A percentile compares a stretch with the other conserved stretches of the same genome.
Conservation (phyloP, 805 yeast genomes). For the Candida ortonii region DNA sequence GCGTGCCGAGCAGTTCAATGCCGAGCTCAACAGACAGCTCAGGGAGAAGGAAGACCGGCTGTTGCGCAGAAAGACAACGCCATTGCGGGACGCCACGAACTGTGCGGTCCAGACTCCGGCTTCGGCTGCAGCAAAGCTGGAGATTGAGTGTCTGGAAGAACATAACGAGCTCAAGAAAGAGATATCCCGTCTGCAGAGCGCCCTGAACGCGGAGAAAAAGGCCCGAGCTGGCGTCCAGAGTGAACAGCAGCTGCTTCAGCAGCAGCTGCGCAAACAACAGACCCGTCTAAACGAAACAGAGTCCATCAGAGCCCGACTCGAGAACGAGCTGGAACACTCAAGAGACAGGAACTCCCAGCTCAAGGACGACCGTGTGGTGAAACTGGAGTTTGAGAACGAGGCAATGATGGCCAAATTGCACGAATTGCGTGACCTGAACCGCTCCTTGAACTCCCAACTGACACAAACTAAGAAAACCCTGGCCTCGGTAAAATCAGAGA, state of each 20-base stretch:
- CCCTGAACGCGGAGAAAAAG: conserved; percentile 5
- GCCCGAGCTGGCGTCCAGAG: conserved; percentile 2
- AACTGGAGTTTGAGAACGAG: conserved; percentile 5
- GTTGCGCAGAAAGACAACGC: conserved; percentile 9
- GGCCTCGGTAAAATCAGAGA: background rate
- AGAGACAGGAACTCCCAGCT: background rate
- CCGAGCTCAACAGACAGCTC: conserved; percentile 17
- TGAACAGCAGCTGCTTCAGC: background rate
- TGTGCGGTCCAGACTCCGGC: background rate
- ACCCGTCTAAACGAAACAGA: background rate
- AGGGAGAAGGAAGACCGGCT: conserved; percentile 20
- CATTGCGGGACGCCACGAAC: conserved; percentile 1
- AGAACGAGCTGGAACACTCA: background rate
- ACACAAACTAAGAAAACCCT: background rate
- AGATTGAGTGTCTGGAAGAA: conserved; percentile 9
- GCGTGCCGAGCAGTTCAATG: conserved; percentile 16
- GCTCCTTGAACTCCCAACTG: background rate
- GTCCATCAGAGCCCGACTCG: conserved; percentile 1
- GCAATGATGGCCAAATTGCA: conserved; percentile 6
- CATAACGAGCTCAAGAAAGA: conserved; percentile 8
- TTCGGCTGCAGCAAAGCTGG: conserved; percentile 4
- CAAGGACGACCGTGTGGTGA: conserved; percentile 1
- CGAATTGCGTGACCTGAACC: background rate
- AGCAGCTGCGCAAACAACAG: conserved; percentile 3
- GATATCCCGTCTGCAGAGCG: conserved; percentile 1